Base-by-base conservation (phyloP, 495 filamentous ascomycete species). In the Podospora fimiseda region DNA sequence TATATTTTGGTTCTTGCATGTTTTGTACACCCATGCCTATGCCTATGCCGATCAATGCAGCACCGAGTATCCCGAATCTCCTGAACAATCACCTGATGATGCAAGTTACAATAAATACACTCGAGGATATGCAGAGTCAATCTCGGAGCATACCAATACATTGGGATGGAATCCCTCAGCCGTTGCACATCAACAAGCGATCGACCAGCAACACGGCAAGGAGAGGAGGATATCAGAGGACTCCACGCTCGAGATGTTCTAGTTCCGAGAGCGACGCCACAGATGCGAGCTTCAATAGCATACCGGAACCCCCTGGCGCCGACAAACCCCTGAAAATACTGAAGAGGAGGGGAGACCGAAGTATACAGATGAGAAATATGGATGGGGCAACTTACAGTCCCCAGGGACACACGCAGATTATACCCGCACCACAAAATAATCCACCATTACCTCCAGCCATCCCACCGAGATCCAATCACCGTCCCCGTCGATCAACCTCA, bases 171-270 rank as follows among this genome's bases (percentile, higher is more conserved):
- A 33, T 65, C 13, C 66, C 66, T 8, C 43, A 48, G 33, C 67
- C 67, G 24, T 39, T 70, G 38, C 65, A 67, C 15, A 68, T 70
- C 47, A 40, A 57, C 45, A 70, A 70, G 51, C 63, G 53, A 33
- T 43, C 55, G 1, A 38, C 43, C 9, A 51, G 18, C 9, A 23
- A 39, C 7, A 37, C n/a, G 43, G 36, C 37, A 24, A 41, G 52
- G 18, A 43, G 22, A 24, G 47, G 43, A 18, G 40, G 13, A 41
- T 16, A 20, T 24, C 22, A n/a, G 16, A 41, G 13, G 8, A 41
- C 46, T 33, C 20, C 8, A 11, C 13, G 14, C 5, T 37, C 38
- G 5, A 49, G 55, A 6, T 47, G 48, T 21, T 53, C 24, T 48
- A 65, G 55, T 37, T 24, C 38, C 15, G 53, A 43, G 15, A 63